Base-by-base conservation (phyloP, 108 stramenopile species). In the Fragilaria radians region DNA sequence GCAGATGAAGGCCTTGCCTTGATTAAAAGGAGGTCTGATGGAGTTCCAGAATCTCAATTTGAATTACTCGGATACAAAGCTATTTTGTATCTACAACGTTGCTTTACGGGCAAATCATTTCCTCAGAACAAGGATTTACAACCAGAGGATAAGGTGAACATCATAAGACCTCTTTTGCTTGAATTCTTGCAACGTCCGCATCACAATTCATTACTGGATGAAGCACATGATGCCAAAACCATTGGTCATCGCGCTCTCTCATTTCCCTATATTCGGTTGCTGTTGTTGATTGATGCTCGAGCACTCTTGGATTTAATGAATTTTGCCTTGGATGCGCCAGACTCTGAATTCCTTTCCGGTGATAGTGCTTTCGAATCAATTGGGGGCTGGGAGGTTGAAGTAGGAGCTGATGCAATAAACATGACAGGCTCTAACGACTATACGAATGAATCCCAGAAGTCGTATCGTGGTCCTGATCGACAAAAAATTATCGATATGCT, bases 181-280 rank as follows among this genome's bases (percentile, higher is more conserved):
- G 28, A 52, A 25, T 62, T 92, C 7, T 61, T 92, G 42, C 46
- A 74, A 2, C 61, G 67, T 33, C 59, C 77, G 51, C 46, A 22
- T 14, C 82, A 72, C 32, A 36, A 32, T 14, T 42, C 76, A 2
- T 62, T 64, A 4, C 51, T 52, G 31, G 62, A 59, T 19, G 50
- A 46, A 5, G 46, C 51, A 18, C 48, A 57, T n/a, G n/a, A n/a
- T n/a, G n/a, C n/a, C 28, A 53, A 66, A 46, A 63, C 71, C 23
- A 53, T 82, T 53, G 77, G 81, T 0, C 51, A 61, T 27, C 71
- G 84, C 3, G 57, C 81, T 28, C 61, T 76, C 32, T 46, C 57
- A 1, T 91, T 85, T 52, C 94, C 94, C 2, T 93, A 93, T 52
- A 70, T 86, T 17, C 70, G 74, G 18, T 60, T 83, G 36, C 62